Evolutionary conservation across 1,284 basidiomycete species (phyloP).

Genomic region (Serendipita sp.): DNA sequence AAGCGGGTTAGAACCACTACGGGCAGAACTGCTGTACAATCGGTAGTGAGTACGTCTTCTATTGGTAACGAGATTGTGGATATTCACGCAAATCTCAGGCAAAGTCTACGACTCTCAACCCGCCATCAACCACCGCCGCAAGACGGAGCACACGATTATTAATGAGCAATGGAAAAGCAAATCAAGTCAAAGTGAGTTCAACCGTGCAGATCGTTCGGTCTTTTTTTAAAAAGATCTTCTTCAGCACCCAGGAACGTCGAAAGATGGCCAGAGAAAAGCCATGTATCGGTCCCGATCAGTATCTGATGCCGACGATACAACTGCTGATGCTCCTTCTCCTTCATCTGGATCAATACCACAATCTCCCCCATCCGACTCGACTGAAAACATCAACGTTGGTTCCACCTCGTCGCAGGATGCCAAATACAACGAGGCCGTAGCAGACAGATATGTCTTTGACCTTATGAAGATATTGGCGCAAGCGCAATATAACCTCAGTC

Average conservation of each 20-base stretch:
- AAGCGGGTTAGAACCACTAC: not conserved
- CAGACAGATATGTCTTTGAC: conserved; percentile 72
- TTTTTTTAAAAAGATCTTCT: conserved; percentile 3
- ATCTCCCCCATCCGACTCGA: conserved; percentile 48
- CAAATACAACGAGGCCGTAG: conserved; percentile 24
- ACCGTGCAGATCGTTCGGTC: not conserved
- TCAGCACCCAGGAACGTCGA: conserved; percentile 29
- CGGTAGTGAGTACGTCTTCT: too few species aligned
- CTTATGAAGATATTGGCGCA: conserved; percentile 68
- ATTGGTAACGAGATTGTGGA: not conserved
- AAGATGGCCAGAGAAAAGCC: conserved; percentile 44
- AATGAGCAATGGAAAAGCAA: conserved; percentile 5
- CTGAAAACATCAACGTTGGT: conserved; percentile 18
- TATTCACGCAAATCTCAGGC: not conserved
- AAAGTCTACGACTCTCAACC: not conserved
- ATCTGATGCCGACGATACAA: conserved; percentile 39
- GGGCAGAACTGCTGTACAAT: not conserved
- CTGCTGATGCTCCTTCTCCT: conserved; percentile 43
- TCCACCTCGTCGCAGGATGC: not conserved
- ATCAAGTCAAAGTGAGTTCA: conserved; percentile 2
- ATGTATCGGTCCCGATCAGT: conserved; percentile 38
- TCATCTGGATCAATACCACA: conserved; percentile 34
- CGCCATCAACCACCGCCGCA: not conserved
- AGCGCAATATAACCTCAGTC: conserved; percentile 55
- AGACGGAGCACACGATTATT: conserved; percentile 2